Conservation (phyloP, 805 yeast species). For the Wickerhamomyces ciferrii region DNA sequence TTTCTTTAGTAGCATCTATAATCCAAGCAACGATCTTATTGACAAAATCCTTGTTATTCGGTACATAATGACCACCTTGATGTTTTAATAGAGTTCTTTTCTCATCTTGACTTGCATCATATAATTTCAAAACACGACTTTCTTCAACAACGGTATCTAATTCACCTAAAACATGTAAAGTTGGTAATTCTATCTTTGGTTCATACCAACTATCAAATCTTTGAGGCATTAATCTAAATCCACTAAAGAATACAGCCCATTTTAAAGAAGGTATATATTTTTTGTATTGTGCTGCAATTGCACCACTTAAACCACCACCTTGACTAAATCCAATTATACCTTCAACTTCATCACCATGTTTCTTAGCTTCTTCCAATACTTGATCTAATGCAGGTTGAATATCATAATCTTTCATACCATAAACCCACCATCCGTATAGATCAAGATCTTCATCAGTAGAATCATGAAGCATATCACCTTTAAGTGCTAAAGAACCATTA, state of each 20-base stretch:
- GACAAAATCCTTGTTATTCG: conserved; percentile 59
- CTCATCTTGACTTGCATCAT: conserved; percentile 38
- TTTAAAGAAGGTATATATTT: conserved; percentile 30
- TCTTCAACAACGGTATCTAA: conserved; percentile 83
- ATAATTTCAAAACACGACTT: conserved; percentile 56
- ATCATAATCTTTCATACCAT: conserved; percentile 24
- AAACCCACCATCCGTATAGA: conserved; percentile 69
- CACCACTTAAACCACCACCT: conserved; percentile 80
- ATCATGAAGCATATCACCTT: conserved; percentile 64
- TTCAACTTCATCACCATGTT: conserved; percentile 53
- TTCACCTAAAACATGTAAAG: conserved; percentile 81
- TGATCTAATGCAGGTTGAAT: conserved; percentile 31
- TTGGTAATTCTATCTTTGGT: conserved; percentile 22
- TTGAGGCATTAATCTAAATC: conserved; percentile 35
- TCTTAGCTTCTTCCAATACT: conserved; percentile 35
- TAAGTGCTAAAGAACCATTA: conserved; percentile 64
- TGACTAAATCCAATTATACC: conserved; percentile 91
- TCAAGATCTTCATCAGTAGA: conserved; percentile 28
- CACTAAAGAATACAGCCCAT: conserved; percentile 57
- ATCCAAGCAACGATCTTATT: conserved; percentile 30
- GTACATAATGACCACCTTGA: conserved; percentile 96
- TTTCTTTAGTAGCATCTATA: conserved; percentile 2
- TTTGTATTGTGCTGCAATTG: conserved; percentile 52
- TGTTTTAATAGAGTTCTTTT: conserved; percentile 55
- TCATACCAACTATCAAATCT: conserved; percentile 15